Conservation (phyloP, 805 yeast species). For the Schwanniomyces occidentalis region DNA sequence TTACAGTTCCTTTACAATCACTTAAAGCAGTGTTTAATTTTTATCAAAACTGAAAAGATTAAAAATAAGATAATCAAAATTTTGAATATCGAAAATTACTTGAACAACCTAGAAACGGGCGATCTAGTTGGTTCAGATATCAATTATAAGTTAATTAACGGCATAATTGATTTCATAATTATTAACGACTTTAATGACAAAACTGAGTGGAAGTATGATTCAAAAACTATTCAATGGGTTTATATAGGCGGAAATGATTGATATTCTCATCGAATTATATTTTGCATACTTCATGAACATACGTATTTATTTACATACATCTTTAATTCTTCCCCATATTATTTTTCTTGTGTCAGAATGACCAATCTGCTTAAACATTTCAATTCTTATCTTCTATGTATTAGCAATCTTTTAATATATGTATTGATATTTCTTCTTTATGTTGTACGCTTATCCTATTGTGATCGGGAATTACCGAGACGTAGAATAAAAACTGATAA, state of each 20-base stretch:
- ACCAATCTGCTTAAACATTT: neutral
- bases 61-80: constrained; percentile 6
- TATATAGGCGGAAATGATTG: constrained; percentile 9
- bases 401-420: too few species aligned
- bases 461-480: constrained; percentile 2
- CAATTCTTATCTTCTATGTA: neutral
- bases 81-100: constrained; percentile 15
- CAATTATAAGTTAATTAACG: constrained; percentile 22
- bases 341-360: neutral
- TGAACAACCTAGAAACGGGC: constrained; percentile 10
- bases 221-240: constrained; percentile 16
- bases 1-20: constrained; percentile 12
- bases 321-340: neutral
- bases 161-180: constrained; percentile 23
- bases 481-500: too few species aligned
- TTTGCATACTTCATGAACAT: too few species aligned
- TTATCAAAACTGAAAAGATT: constrained; percentile 5
- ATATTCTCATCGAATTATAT: too few species aligned
- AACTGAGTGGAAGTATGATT: constrained; percentile 25
- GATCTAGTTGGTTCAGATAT: constrained; percentile 12
- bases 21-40: constrained; percentile 8
- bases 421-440: neutral
- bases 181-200: constrained; percentile 15
- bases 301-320: too few species aligned
- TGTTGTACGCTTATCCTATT: neutral